Percentiles rank a stretch among this genome's conserved stretches.
Evolutionary conservation across 192 early-diverging fungal genomes (phyloP).

Genomic region (Podila epicladia): DNA sequence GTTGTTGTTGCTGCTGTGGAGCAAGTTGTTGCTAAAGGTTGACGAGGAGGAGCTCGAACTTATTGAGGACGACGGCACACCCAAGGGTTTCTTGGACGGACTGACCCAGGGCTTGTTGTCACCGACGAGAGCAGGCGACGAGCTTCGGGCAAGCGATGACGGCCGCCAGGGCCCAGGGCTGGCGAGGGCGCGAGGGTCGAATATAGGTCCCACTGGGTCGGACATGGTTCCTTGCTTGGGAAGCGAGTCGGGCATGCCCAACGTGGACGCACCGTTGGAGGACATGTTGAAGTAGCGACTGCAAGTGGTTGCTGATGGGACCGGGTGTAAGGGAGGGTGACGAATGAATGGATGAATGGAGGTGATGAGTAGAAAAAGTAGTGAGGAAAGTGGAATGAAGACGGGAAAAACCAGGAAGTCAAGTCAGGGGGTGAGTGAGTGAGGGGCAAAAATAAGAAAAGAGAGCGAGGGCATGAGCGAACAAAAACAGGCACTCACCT

Average conservation of each 20-base stretch:
- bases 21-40: background rate
- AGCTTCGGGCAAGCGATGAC: constrained; percentile 30
- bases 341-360: background rate
- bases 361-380: background rate
- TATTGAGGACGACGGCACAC: background rate
- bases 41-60: background rate
- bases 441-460: background rate
- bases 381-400: background rate
- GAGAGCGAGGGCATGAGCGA: background rate
- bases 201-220: background rate
- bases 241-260: background rate
- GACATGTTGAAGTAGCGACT: background rate
- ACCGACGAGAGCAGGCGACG: constrained; percentile 19
- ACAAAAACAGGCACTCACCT: background rate
- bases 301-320: background rate
- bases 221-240: background rate
- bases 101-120: constrained; percentile 1
- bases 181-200: background rate
- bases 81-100: background rate
- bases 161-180: constrained; percentile 34
- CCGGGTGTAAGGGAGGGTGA: background rate
- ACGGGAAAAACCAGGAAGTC: background rate
- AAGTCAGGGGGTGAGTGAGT: background rate
- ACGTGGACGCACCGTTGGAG: background rate
- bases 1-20: background rate